A percentile compares a stretch with the other conserved stretches of the same genome.
These are phyloP conservation scores for Parastagonospora avenae DNA, from an alignment of 2,329 filamentous ascomycete genomes.

Conservation along the genomic window DNA sequence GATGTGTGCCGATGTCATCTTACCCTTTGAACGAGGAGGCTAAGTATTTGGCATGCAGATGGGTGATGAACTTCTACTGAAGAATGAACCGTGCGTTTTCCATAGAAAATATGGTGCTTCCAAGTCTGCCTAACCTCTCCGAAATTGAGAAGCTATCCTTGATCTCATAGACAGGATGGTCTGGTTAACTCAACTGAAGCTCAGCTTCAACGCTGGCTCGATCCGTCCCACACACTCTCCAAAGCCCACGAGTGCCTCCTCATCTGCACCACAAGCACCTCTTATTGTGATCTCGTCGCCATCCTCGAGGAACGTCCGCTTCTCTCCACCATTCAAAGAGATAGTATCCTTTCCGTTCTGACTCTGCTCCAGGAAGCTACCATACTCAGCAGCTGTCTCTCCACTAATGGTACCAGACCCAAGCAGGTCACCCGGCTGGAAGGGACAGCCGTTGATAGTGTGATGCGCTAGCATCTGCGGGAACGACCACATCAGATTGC, in stretches of 20 bases:
- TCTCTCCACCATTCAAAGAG: conserved; percentile 66
- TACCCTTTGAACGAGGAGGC: too few relatives aligned
- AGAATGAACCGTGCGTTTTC: too few relatives aligned
- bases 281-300: conserved; percentile 72
- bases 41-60: too few relatives aligned
- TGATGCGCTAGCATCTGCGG: conserved; percentile 84
- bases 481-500: conserved; percentile 79
- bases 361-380: conserved; percentile 75
- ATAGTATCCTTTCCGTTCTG: conserved; percentile 70
- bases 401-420: conserved; percentile 82
- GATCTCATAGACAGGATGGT: neutral
- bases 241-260: conserved; percentile 74
- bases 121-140: too few relatives aligned
- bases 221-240: conserved; percentile 73
- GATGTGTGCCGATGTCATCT: too few relatives aligned
- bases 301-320: conserved; percentile 74
- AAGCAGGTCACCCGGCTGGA: conserved; percentile 75
- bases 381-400: conserved; percentile 60
- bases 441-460: conserved; percentile 74
- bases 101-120: too few relatives aligned
- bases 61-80: too few relatives aligned
- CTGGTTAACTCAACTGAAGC: conserved; percentile 13
- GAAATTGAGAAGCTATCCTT: neutral
- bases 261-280: conserved; percentile 67
- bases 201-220: conserved; percentile 40